Base-by-base conservation (phyloP, 495 filamentous ascomycete genomes). In the Lasiosphaeris hirsuta region DNA sequence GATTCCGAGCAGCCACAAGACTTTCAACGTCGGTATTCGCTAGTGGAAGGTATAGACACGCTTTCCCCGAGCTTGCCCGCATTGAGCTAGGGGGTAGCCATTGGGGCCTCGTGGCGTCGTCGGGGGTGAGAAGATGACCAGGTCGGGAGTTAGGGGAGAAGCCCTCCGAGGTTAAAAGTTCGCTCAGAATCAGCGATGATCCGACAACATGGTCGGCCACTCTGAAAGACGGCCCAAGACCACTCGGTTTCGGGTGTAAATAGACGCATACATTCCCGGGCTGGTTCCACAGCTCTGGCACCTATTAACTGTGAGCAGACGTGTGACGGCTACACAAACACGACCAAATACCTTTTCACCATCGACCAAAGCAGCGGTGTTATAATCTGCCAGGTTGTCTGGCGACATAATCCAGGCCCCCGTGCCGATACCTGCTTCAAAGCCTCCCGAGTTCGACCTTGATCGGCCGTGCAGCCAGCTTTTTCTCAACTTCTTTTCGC, bases 271-370 rank as follows among this genome's bases (percentile, higher is more conserved):
- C 87, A 66, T 93, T 88, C 15, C 88, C 90, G 41, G 78, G 66
- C 37, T 94, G 88, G 61, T 92, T 86, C 95, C 95, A 97, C 33
- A 98, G 70, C 72, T 97, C 95, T 0, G 85, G 78, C 10, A 96
- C 81, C 88, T 93, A 55, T 39, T 51, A 19, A 54, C 9, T 10
- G 34, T 63, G 18, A 63, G 40, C 11, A 50, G 19, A 34, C 40
- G n/a, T 18, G 19, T 17, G 33, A 53, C 36, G 15, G 18, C 2
- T 33, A 10, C 1, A 9, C 10, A 9, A 7, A n/a, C 8, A 38
- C 8, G 8, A 52, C 6, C 52, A 54, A 69, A 42, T 74, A 85
- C 83, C 74, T 83, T 85, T 44, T 86, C 84, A 10, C 84, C 83
- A 58, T 79, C 75, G 0, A 76, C 60, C 43, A 92, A 64, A 9